Base-by-base conservation (phyloP, 1,139 yeast genomes). In the Yamadazyma diddensiae region DNA sequence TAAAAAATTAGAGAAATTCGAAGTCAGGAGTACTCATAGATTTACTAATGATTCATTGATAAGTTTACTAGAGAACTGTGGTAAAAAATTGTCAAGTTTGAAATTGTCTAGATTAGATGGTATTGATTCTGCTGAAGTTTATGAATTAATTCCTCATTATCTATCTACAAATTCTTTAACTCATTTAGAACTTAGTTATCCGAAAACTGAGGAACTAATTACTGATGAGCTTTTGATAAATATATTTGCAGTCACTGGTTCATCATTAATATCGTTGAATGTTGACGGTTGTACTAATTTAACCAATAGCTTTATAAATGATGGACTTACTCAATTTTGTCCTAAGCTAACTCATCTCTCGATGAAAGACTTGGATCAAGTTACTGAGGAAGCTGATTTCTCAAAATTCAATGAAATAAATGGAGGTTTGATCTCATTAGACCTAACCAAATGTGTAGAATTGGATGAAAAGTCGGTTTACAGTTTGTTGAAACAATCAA, bases 21-120 rank as follows among this genome's bases (percentile, higher is more conserved):
- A 81, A 45, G 55, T 92, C 11, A 67, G 80, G 26, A 86, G 87
- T 49, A 90, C 97, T 1, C 96, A 92, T 53, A 65, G 97, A 37
- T 81, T 92, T 43, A 73, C 79, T 11, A 76, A 81, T 40, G 82
- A 77, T 32, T 77, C 90, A 0, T 55, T 88, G 21, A 70, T 77
- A 4, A 58, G 79, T 13, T 52, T 92, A 32, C 65, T 86, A 15
- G 83, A 76, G 36, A 70, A 72, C 38, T 76, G 88, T 49, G 86
- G 86, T 2, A 49, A 64, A 0, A 62, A 66, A 18, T 55, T 92
- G 28, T 65, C 77, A 2, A 49, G 51, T 29, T 49, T 70, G 25
- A 65, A 60, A 41, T 57, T 92, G 23, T 73, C 83, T 4, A 64
- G 92, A 29, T 57, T 92, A 21, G 95, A 87, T 51, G 92, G 92